Evolutionary conservation across 306 rosid genomes (phyloP), one percentile per base, ranked within the genome.

Genomic region (Ceratonia siliqua): DNA sequence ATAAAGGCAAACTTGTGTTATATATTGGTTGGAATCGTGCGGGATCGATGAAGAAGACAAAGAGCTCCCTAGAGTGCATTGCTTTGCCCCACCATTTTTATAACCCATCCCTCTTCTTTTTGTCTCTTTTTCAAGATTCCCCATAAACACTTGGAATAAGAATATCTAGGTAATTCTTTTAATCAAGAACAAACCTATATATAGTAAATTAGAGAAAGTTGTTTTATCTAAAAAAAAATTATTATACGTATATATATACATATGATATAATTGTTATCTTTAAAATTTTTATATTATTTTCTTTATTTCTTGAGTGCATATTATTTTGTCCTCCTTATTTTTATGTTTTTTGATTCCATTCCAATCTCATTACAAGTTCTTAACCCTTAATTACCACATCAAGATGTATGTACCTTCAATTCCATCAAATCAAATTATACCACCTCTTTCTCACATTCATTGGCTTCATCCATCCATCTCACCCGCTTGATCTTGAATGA

Each of bases 1-100:
- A 82, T 85, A 85, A 81, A 74, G 78, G 85, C 78, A 33, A 70
- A 73, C 73, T 74, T 63, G 73, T 77, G 75, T 62, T 81, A 57
- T 74, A 70, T 63, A 78, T 68, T 74, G 68, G 76, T 56, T 81
- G 76, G 80, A 81, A 84, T 84, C 79, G 63, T 74, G 61, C 73
- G 80, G 74, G 48, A 75, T n/a, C n/a, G n/a, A n/a, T 42, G 82
- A 76, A 48, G 72, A 70, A 59, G 82, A 78, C 61, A 55, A 10
- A 62, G 78, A 17, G 72, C 54, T 61, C 61, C 21, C 13, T 2
- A 17, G 52, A 66, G 69, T 14, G 66, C 8, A 73, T 59, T 35
- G 28, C 28, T 52, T 52, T 81, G 63, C 54, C 68, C 54, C 68
- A 49, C 41, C 48, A 14, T 70, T 46, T 53, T 62, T 28, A 21